These are phyloP conservation scores for Monosporascus sp. DNA, from an alignment of 2,329 filamentous ascomycete species.

Conservation along the genomic window DNA sequence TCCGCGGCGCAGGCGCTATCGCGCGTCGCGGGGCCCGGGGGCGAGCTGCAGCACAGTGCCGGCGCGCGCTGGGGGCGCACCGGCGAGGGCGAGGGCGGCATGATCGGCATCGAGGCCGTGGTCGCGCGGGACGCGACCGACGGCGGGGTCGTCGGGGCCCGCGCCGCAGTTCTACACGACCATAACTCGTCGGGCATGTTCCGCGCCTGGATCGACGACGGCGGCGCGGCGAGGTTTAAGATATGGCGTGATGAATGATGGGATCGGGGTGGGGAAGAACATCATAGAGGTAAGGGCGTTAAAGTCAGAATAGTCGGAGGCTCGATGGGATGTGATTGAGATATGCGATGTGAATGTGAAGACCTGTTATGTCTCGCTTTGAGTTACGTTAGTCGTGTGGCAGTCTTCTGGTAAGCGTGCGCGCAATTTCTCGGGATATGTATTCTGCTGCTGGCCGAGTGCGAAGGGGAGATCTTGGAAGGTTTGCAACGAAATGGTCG, in stretches of 20 bases:
- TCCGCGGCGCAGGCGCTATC: conserved; percentile 55
- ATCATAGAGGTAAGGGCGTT: not conserved
- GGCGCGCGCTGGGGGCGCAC: conserved; percentile 67
- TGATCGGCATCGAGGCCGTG: conserved; percentile 72
- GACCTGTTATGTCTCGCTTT: not conserved
- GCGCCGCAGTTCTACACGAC: conserved; percentile 61
- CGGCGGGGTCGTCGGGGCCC: conserved; percentile 35
- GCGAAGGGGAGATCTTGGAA: too few relatives aligned
- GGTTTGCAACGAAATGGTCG: too few relatives aligned
- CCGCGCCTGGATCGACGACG: conserved; percentile 66
- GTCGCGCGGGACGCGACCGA: conserved; percentile 39
- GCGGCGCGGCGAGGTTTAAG: conserved; percentile 52
- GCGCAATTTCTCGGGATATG: too few relatives aligned
- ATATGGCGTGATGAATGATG: conserved; percentile 42
- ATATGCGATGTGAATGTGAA: not conserved
- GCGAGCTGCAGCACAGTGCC: conserved; percentile 70
- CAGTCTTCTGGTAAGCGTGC: too few relatives aligned
- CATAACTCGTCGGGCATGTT: conserved; percentile 90
- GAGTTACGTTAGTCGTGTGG: not conserved
- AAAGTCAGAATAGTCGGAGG: not conserved
- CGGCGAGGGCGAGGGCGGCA: conserved; percentile 77
- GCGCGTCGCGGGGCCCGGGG: conserved; percentile 63
- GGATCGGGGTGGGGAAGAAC: not conserved
- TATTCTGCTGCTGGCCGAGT: too few relatives aligned
- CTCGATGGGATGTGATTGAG: not conserved